These are phyloP conservation scores for Cystobasidium pallidum DNA, from an alignment of 1,284 basidiomycete species.

Conservation along the genomic window DNA sequence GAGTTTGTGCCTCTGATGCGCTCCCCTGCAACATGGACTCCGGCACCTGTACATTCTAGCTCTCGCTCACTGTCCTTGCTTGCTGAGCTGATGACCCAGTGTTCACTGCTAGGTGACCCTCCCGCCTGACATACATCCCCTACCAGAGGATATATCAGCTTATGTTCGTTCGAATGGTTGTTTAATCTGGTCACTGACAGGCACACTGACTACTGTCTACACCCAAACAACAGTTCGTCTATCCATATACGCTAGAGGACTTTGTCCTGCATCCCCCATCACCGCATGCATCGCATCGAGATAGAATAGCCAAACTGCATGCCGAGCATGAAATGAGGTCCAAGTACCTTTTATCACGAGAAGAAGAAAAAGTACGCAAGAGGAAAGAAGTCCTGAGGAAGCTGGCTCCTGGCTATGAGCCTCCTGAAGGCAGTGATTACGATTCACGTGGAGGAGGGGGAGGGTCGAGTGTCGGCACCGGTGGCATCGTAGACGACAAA, in stretches of 20 bases:
- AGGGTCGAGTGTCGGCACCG: too few relatives aligned
- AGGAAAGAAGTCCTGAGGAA: conserved; percentile 57
- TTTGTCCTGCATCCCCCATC: conserved; percentile 68
- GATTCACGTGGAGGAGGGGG: conserved; percentile 2
- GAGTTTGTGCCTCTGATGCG: conserved; percentile 76
- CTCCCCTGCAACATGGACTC: conserved; percentile 83
- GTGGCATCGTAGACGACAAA: background rate
- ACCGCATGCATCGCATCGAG: conserved; percentile 69
- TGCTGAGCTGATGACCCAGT: too few relatives aligned
- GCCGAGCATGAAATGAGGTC: conserved; percentile 61
- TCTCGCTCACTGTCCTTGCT: background rate
- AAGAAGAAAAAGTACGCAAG: conserved; percentile 74
- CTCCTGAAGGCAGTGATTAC: conserved; percentile 43
- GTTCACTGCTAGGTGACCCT: conserved; percentile 68
- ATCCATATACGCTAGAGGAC: conserved; percentile 86
- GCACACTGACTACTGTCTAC: too few relatives aligned
- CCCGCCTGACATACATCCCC: conserved; percentile 85
- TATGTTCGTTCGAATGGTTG: conserved; percentile 81
- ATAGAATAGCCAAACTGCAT: conserved; percentile 53
- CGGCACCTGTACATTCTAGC: conserved; percentile 66
- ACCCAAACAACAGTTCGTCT: conserved; percentile 72
- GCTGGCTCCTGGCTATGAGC: conserved; percentile 52
- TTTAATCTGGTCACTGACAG: background rate
- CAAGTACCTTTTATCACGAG: conserved; percentile 68
- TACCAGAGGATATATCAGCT: conserved; percentile 81